Percentiles rank a stretch among this genome's conserved stretches.
These are phyloP conservation scores for Apodospora peruviana DNA, from an alignment of 495 filamentous ascomycete genomes.

Conservation along the genomic window DNA sequence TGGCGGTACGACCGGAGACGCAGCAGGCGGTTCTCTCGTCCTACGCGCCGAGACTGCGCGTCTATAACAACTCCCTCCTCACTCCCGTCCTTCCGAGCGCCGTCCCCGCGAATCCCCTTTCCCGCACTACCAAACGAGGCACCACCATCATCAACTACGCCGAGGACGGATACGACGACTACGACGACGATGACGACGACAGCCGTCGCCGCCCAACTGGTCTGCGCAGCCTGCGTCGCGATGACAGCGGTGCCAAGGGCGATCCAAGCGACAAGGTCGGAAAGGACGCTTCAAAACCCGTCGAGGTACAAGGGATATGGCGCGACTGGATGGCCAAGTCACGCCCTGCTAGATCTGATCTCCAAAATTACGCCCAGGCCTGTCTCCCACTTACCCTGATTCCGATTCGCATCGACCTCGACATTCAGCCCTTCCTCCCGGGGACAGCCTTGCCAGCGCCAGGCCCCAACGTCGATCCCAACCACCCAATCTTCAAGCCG, in stretches of 20 bases:
- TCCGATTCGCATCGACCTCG: constrained; percentile 93
- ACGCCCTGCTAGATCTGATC: constrained; percentile 48
- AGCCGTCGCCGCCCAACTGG: constrained; percentile 72
- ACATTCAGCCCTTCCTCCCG: constrained; percentile 75
- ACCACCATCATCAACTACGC: constrained; percentile 96
- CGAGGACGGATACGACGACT: constrained; percentile 90
- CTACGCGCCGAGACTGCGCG: constrained; percentile 85
- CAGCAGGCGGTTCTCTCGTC: constrained; percentile 86
- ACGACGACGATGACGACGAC: constrained; percentile 84
- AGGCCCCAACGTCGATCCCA: constrained; percentile 44
- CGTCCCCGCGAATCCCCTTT: constrained; percentile 56
- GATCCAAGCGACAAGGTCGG: constrained; percentile 69
- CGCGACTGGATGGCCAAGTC: constrained; percentile 91
- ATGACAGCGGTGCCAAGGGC: constrained; percentile 57
- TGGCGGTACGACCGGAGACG: constrained; percentile 34
- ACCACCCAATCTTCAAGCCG: constrained; percentile 27
- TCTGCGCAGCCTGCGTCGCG: constrained; percentile 71
- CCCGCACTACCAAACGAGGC: constrained; percentile 91
- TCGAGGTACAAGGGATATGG: constrained; percentile 84
- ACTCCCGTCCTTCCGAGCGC: constrained; percentile 74
- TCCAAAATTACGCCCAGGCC: constrained; percentile 77
- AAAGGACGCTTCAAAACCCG: constrained; percentile 74
- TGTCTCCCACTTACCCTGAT: constrained; percentile 84
- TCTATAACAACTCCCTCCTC: constrained; percentile 88
- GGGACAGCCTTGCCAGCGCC: constrained; percentile 65